Evolutionary conservation across 2,329 filamentous ascomycete genomes (phyloP).

Genomic region (Botryotinia narcissicola): DNA sequence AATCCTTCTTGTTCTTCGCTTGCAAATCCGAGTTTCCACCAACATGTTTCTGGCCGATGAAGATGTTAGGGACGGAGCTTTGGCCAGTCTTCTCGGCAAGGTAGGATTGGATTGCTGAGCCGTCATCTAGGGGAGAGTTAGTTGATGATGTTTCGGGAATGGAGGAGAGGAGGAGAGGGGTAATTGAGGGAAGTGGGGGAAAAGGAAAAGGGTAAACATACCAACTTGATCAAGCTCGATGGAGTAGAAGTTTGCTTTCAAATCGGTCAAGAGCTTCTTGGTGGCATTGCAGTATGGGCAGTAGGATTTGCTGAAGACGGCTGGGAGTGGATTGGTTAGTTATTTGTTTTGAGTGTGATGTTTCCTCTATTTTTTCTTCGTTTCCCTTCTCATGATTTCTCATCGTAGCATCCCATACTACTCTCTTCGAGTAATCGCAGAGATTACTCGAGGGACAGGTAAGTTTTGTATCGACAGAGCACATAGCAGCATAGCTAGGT

Average conservation of each 20-base stretch:
- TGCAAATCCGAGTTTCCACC: conserved; percentile 93
- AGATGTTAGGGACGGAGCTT: conserved; percentile 92
- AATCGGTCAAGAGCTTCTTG: conserved; percentile 69
- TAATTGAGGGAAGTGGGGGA: no score
- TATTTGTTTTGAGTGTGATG: neutral
- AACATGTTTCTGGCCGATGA: conserved; percentile 86
- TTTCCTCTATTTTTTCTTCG: no score
- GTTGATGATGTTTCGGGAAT: neutral
- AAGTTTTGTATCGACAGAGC: no score
- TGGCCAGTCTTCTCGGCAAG: conserved; percentile 79
- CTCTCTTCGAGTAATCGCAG: no score
- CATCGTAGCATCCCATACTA: neutral
- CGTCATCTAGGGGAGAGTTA: conserved; percentile 61
- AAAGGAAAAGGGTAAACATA: conserved; percentile 40
- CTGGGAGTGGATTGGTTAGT: conserved; percentile 42
- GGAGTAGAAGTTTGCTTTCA: conserved; percentile 69
- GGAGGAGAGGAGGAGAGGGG: neutral
- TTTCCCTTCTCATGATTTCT: no score
- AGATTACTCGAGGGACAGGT: neutral
- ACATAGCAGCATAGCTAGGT: no score
- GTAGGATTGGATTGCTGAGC: conserved; percentile 76
- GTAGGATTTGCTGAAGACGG: conserved; percentile 96
- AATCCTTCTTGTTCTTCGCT: conserved; percentile 57
- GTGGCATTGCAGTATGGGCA: conserved; percentile 87
- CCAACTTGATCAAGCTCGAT: conserved; percentile 84